phyloP scores from a whole-genome alignment of 768 basidiomycete species.

The Hericium rajendrae region DNA sequence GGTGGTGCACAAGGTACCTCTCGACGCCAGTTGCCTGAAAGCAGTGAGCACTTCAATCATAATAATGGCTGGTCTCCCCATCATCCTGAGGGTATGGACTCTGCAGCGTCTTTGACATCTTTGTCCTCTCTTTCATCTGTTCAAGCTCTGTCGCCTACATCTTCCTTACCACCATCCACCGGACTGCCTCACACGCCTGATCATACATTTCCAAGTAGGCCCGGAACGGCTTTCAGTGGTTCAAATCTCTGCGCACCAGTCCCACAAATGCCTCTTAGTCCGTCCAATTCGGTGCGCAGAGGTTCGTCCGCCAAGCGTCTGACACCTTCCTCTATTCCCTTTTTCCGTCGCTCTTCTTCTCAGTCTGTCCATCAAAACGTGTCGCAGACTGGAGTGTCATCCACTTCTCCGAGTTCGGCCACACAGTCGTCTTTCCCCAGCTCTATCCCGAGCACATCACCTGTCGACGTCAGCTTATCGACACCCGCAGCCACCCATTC shows the following conservation, averaged over 20 bases:
- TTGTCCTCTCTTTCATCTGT: slow-evolving; percentile 65
- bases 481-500: slow-evolving; percentile 50
- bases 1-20: slow-evolving; percentile 60
- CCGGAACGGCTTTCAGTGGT: slow-evolving; percentile 71
- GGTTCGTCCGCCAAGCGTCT: slow-evolving; percentile 63
- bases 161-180: slow-evolving; percentile 15
- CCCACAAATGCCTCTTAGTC: slow-evolving; percentile 58
- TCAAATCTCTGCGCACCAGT: slow-evolving; percentile 42
- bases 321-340: slow-evolving; percentile 88
- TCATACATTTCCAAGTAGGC: slow-evolving; percentile 45
- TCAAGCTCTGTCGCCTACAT: slow-evolving; percentile 28
- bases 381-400: slow-evolving; percentile 21
- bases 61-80: slow-evolving; percentile 48
- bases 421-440: slow-evolving; percentile 31
- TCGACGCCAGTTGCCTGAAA: slow-evolving; percentile 58
- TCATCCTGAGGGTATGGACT: slow-evolving; percentile 69
- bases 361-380: slow-evolving; percentile 59
- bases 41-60: slow-evolving; percentile 61
- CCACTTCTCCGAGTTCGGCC: slow-evolving; percentile 38
- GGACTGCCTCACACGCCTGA: slow-evolving; percentile 57
- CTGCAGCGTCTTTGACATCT: slow-evolving; percentile 67
- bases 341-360: slow-evolving; percentile 87
- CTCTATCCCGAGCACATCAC: slow-evolving; percentile 36
- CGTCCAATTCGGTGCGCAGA: slow-evolving; percentile 58
- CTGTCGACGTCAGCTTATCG: slow-evolving; percentile 40